A percentile compares a stretch with the other conserved stretches of the same genome.
phyloP scores from a whole-genome alignment of 345 rosid genomes.

The Combretum micranthum region DNA sequence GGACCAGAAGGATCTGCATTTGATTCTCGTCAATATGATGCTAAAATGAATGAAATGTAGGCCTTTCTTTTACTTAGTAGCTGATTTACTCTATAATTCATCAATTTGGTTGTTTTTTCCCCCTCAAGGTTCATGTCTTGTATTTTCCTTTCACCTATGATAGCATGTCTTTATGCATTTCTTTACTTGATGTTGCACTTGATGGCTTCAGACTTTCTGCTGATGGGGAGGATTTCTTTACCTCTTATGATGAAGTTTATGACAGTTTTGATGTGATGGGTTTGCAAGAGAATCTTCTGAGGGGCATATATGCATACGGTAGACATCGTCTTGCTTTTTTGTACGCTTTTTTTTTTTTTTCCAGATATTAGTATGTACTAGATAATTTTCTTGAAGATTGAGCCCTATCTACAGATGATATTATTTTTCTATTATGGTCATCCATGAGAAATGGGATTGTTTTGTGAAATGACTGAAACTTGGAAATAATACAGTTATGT shows the following conservation, averaged over 20 bases:
- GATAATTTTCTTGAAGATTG: not conserved
- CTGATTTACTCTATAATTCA: not conserved
- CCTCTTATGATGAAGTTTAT: slow-evolving; percentile 62
- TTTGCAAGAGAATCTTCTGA: slow-evolving; percentile 72
- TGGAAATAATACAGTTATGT: no score
- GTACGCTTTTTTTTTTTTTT: not conserved
- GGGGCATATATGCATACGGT: slow-evolving; percentile 85
- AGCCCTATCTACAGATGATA: no score
- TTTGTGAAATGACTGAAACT: no score
- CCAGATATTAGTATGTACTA: not conserved
- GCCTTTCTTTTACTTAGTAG: slow-evolving; percentile 5
- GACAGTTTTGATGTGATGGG: slow-evolving; percentile 77
- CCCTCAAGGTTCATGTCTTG: no score
- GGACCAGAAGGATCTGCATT: slow-evolving; percentile 61
- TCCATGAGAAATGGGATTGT: no score
- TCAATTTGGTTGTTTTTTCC: no score
- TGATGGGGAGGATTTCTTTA: slow-evolving; percentile 61
- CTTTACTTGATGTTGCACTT: slow-evolving; percentile 3
- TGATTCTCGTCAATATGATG: slow-evolving; percentile 63
- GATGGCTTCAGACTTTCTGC: slow-evolving; percentile 39
- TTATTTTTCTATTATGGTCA: no score
- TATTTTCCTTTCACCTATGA: no score
- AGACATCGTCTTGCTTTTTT: slow-evolving; percentile 5
- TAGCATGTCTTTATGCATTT: not conserved
- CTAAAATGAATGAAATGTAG: slow-evolving; percentile 59